phyloP scores from a whole-genome alignment of 176 grass and related monocot species.

The Sorghum bicolor region Sorghum_bicolor_NCBIv3 NC_012872.2:62245001-62245500 shows the following conservation, averaged over 20 bases:
- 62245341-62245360: background rate
- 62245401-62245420: background rate
- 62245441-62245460: slow-evolving; percentile 89
- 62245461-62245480: slow-evolving; percentile 97
- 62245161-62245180: slow-evolving; percentile 73
- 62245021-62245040: slow-evolving; percentile 16
- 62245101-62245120: background rate
- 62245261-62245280: background rate
- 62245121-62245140: slow-evolving; percentile 94
- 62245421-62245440: slow-evolving; percentile 81
- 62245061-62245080: background rate
- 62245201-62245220: slow-evolving; percentile 13
- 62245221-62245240: background rate
- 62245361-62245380: background rate
- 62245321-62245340: background rate
- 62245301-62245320: background rate
- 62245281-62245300: background rate
- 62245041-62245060: background rate
- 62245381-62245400: slow-evolving; percentile 20
- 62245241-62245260: background rate
- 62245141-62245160: slow-evolving; percentile 97
- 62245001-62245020: slow-evolving; percentile 55
- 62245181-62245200: slow-evolving; percentile 82
- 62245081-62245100: background rate
- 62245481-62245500: slow-evolving; percentile 47